Evolutionary conservation across 208 protist genomes (phyloP), one percentile per base, ranked within the genome.

Genomic region (Trichomonas gallinae): DNA sequence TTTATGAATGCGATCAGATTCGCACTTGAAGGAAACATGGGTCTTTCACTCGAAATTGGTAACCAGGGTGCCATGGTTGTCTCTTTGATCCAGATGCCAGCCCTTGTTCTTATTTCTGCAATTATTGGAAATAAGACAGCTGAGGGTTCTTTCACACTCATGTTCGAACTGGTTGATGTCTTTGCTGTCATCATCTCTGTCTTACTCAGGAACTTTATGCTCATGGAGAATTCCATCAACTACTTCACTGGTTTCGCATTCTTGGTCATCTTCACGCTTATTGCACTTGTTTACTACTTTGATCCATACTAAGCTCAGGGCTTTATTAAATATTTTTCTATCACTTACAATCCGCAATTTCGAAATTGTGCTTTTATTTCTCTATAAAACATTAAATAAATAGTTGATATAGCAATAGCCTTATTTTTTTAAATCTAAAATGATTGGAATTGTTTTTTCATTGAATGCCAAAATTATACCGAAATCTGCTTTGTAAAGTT

Each of bases 41-140:
- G 83, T 26, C 38, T 89, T 4, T 44, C 34, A 31, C 23, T 89
- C 0, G 83, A 89, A 89, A 44, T 89, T 46, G 83, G 83, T 44
- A 89, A 89, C 38, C 83, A 89, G 15, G 83, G 83, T 31, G 83
- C 83, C 31, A 89, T 89, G 83, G 83, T 89, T 26, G 83, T 89
- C 40, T 46, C 83, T 89, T 89, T 89, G 83, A 89, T 89, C 40
- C 83, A 89, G 40, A 89, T 89, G 83, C 83, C 83, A n/a, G 83
- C 83, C 26, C 38, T 89, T 13, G 83, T 89, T 10, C 15, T 46
- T 4, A 89, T 89, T 11, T 89, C 83, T 4, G 83, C 83, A 46
- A 89, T 89, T 26, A 89, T 89, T 4, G 83, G 83, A 89, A 42
- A 89, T 31, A 46, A 26, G 17, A 46, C 34, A 46, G 31, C 13